These are phyloP conservation scores for Microcyclospora tardicrescens DNA, from an alignment of 2,329 filamentous ascomycete genomes.

Conservation along the genomic window DNA sequence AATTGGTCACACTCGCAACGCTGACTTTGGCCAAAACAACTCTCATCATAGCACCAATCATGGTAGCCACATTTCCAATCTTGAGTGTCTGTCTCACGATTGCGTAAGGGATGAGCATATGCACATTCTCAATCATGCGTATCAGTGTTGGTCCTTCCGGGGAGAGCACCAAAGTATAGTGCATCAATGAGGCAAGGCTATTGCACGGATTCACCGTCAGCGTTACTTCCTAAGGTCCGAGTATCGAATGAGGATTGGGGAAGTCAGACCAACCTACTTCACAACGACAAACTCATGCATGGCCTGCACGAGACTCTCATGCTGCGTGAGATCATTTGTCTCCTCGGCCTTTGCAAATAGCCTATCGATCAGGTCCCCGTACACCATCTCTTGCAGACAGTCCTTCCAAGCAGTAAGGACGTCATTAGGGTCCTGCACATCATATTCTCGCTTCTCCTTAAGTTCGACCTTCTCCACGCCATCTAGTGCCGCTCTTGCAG, in stretches of 20 bases:
- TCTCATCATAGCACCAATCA: constrained; percentile 64
- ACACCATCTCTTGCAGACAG: constrained; percentile 51
- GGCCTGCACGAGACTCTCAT: constrained; percentile 49
- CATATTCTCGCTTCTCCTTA: constrained; percentile 35
- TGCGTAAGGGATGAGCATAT: constrained; percentile 58
- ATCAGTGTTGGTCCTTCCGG: constrained; percentile 64
- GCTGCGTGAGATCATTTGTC: constrained; percentile 50
- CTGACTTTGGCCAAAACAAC: constrained; percentile 67
- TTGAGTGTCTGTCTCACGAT: constrained; percentile 60
- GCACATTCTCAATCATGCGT: constrained; percentile 55
- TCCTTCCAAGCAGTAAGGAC: constrained; percentile 54
- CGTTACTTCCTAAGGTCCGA: background rate
- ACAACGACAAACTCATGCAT: constrained; percentile 56
- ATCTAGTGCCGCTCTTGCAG: constrained; percentile 52
- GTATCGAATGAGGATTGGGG: background rate
- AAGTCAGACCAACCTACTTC: constrained; percentile 41
- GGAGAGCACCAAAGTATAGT: constrained; percentile 59
- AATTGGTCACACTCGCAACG: constrained; percentile 62
- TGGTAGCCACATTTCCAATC: constrained; percentile 66
- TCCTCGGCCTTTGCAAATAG: constrained; percentile 48
- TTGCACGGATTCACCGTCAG: constrained; percentile 1
- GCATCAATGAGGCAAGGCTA: constrained; percentile 60
- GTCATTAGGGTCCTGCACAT: constrained; percentile 46
- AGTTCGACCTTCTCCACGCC: constrained; percentile 38
- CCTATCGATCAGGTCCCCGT: constrained; percentile 53